Conservation (phyloP, 192 early-diverging fungal genomes). For the Podila epicladia region DNA sequence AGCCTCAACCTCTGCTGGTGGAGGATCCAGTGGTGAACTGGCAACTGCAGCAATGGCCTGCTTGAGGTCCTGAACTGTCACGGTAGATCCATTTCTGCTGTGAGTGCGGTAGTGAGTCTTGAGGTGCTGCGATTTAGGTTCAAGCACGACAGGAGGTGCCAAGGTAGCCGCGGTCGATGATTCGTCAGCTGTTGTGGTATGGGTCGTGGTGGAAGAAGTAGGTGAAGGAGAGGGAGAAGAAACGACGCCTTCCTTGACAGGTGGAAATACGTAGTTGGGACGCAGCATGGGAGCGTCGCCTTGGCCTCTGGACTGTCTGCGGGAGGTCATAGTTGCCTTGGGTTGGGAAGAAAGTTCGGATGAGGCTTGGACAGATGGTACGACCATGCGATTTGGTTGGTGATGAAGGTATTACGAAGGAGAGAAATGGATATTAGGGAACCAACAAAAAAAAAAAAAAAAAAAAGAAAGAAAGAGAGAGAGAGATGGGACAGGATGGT, state of each 20-base stretch:
- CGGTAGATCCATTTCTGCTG: conserved; percentile 44
- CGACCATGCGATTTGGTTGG: neutral
- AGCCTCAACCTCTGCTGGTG: neutral
- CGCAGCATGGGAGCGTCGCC: neutral
- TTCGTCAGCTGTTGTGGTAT: neutral
- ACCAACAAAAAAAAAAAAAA: neutral
- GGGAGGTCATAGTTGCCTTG: neutral
- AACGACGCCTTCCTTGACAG: neutral
- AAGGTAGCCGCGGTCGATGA: neutral
- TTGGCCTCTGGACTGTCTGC: conserved; percentile 2
- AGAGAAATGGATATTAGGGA: neutral
- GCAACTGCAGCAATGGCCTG: conserved; percentile 44
- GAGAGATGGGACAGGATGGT: too few species aligned
- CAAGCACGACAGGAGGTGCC: neutral
- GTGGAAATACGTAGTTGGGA: conserved; percentile 2
- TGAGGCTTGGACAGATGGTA: neutral
- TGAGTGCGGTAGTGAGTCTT: conserved; percentile 51
- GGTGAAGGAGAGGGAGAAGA: neutral
- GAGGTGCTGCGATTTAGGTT: conserved; percentile 27
- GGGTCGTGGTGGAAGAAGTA: neutral
- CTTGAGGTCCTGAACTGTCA: conserved; percentile 48
- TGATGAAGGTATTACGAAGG: neutral
- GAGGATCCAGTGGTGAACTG: conserved; percentile 19
- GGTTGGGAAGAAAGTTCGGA: neutral
- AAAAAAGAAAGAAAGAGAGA: too few species aligned